Conservation (phyloP, 2,329 filamentous ascomycete genomes). For the Mycogone perniciosa region DNA sequence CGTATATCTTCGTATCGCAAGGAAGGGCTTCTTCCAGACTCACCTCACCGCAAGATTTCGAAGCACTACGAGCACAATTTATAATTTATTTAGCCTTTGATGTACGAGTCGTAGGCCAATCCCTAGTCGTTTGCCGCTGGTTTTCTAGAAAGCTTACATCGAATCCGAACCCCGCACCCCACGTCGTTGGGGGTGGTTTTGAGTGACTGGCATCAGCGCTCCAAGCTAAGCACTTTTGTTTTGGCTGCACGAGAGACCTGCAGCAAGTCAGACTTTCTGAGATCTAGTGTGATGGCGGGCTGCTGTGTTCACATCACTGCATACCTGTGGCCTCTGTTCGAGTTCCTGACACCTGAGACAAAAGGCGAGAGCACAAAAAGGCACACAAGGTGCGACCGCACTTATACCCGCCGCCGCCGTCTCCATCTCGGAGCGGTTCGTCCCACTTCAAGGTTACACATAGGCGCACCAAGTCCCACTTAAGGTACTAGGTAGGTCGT, state of each 20-base stretch:
- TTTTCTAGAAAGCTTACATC: slow-evolving; percentile 12
- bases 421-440: slow-evolving; percentile 15
- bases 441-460: slow-evolving; percentile 16
- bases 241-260: no score
- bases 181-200: slow-evolving; percentile 1
- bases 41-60: no score
- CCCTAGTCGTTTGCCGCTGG: slow-evolving; percentile 2
- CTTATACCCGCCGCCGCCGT: slow-evolving; percentile 6
- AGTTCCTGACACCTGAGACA: background rate
- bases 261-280: background rate
- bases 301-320: background rate
- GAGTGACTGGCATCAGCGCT: no score
- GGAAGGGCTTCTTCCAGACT: no score
- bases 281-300: background rate
- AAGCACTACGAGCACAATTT: background rate
- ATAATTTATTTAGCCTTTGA: background rate
- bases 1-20: no score
- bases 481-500: slow-evolving; percentile 3
- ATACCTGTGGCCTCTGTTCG: background rate
- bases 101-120: background rate
- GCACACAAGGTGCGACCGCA: background rate
- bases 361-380: background rate
- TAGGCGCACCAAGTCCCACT: slow-evolving; percentile 12
- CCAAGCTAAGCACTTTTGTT: no score
- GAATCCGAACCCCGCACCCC: slow-evolving; percentile 11